A percentile compares a stretch with the other conserved stretches of the same genome.
phyloP scores from a whole-genome alignment of 352 stramenopile genomes.

The Phytophthora boehmeriae region DNA sequence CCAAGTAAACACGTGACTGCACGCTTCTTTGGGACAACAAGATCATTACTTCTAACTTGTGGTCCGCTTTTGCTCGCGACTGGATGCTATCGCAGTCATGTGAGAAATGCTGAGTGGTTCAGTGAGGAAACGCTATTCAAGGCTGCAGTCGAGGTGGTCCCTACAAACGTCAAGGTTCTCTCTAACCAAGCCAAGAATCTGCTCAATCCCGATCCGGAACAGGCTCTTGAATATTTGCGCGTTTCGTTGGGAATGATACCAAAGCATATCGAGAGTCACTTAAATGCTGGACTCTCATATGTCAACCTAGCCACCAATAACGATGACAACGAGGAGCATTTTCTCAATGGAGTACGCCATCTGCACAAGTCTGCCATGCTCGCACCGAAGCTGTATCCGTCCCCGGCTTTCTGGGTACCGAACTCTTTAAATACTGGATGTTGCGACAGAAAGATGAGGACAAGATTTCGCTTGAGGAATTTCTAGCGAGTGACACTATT shows the following conservation, averaged over 20 bases:
- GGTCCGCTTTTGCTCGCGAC: constrained; percentile 33
- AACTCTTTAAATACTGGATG: constrained; percentile 43
- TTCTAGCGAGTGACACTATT: constrained; percentile 39
- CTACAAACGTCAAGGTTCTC: constrained; percentile 80
- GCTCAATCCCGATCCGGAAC: constrained; percentile 46
- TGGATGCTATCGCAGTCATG: constrained; percentile 45
- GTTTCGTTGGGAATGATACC: constrained; percentile 45
- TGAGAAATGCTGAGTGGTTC: constrained; percentile 72
- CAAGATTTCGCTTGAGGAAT: constrained; percentile 13
- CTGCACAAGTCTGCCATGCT: constrained; percentile 52
- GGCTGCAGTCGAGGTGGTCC: constrained; percentile 52
- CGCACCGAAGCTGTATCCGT: constrained; percentile 23
- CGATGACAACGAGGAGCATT: constrained; percentile 24
- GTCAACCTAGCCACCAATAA: constrained; percentile 13
- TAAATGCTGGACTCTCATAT: constrained; percentile 62
- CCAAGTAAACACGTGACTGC: not conserved
- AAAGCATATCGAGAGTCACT: constrained; percentile 56
- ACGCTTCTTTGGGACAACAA: constrained; percentile 8
- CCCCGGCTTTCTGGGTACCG: constrained; percentile 44
- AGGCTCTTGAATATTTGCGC: constrained; percentile 45
- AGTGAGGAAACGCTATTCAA: constrained; percentile 65
- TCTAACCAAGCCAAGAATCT: constrained; percentile 74
- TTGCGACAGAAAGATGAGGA: constrained; percentile 10
- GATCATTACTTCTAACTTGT: constrained; percentile 17
- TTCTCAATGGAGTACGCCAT: constrained; percentile 48